Conservation (phyloP, 2,329 filamentous ascomycete species). For the Ambrosiella xylebori region DNA sequence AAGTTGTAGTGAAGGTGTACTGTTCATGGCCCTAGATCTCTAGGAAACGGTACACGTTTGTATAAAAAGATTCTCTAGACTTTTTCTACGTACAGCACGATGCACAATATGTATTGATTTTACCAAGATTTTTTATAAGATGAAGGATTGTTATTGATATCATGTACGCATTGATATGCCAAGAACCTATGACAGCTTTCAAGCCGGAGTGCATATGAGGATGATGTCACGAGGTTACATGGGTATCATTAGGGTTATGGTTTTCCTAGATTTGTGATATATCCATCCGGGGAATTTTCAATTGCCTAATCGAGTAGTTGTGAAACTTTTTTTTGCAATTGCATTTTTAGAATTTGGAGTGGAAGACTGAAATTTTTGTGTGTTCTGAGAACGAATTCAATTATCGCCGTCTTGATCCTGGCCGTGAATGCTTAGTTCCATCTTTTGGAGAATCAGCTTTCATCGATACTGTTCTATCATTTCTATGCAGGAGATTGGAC, state of each 20-base stretch:
- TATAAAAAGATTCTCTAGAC: conserved; percentile 11
- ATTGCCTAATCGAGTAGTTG: too few relatives aligned
- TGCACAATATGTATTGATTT: neutral
- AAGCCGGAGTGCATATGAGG: neutral
- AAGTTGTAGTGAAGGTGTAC: neutral
- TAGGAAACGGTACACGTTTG: neutral
- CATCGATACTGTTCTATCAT: too few relatives aligned
- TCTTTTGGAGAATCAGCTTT: too few relatives aligned
- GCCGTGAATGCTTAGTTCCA: too few relatives aligned
- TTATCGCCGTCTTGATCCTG: too few relatives aligned
- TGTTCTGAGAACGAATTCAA: too few relatives aligned
- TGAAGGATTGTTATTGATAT: neutral
- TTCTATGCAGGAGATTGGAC: too few relatives aligned
- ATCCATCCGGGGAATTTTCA: too few relatives aligned
- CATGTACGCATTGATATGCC: neutral
- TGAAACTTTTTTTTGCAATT: too few relatives aligned
- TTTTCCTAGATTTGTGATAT: too few relatives aligned
- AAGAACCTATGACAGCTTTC: neutral
- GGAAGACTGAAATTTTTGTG: too few relatives aligned
- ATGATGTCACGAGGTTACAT: neutral
- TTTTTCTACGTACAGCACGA: conserved; percentile 5
- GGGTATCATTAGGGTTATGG: neutral
- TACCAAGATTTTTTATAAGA: neutral
- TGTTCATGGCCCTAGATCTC: neutral
- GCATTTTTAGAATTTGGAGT: too few relatives aligned